Conservation (phyloP, 2,329 filamentous ascomycete species). For the Exophiala bonariae region DNA sequence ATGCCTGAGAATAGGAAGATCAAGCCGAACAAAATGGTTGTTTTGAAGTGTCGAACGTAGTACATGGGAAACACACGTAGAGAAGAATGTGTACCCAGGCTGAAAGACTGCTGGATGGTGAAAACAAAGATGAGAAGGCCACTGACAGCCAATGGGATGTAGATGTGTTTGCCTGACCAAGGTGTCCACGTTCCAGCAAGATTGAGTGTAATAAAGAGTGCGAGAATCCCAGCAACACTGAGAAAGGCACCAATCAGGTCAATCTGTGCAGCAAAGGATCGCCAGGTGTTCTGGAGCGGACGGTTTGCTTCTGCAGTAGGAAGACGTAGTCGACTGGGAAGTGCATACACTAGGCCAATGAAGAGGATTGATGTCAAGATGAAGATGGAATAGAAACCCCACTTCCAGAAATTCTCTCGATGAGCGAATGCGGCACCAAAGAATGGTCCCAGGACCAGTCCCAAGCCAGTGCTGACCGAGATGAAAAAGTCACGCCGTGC, state of each 20-base stretch:
- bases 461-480: conserved; percentile 13
- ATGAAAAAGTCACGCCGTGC: conserved; percentile 20
- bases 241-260: conserved; percentile 13
- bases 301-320: conserved; percentile 2
- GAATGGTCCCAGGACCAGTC: conserved; percentile 18
- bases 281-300: conserved; percentile 3
- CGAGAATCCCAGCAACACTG: conserved; percentile 17
- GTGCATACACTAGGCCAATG: conserved; percentile 9
- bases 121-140: conserved; percentile 6
- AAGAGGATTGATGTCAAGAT: neutral
- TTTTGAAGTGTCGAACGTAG: conserved; percentile 15
- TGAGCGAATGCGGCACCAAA: conserved; percentile 16
- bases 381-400: conserved; percentile 15
- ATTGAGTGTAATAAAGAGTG: conserved; percentile 19
- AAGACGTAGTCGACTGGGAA: conserved; percentile 12
- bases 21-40: conserved; percentile 11
- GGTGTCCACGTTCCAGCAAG: conserved; percentile 9
- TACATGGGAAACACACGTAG: conserved; percentile 11
- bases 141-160: conserved; percentile 10
- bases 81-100: conserved; percentile 2
- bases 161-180: conserved; percentile 12
- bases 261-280: neutral
- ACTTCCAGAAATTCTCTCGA: conserved; percentile 10
- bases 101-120: conserved; percentile 12
- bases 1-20: conserved; percentile 13